Base-by-base conservation (phyloP, 352 stramenopile genomes). In the Peronospora belbahrii region DNA sequence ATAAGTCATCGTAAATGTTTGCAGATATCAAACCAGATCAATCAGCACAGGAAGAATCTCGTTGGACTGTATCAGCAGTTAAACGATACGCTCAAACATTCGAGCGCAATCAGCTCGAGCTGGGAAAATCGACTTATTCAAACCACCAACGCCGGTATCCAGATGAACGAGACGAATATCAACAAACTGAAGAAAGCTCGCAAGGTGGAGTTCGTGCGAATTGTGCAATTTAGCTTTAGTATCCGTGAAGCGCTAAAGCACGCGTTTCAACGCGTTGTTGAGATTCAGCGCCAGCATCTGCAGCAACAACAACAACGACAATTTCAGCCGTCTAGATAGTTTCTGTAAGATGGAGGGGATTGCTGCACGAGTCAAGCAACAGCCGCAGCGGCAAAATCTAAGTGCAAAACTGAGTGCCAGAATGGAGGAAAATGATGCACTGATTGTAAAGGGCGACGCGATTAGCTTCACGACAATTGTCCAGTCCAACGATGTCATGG, bases 141-240 rank as follows among this genome's bases (percentile, higher is more conserved):
- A 25, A 36, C 40, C 1, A 62, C 75, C 32, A 86, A 70, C 36
- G 23, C 48, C 3, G 53, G 55, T 4, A 80, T 90, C n/a, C 58
- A 78, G 17, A 30, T 51, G 24, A 54, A 73, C 4, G 63, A 84
- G 18, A 54, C 70, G 31, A 58, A 32, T 2, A 71, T 82, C 14
- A 43, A 39, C 19, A 42, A 59, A 7, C 62, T 67, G 8, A 70
- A 76, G 30, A 64, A 79, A n/a, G 62, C 72, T 24, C 69, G 75
- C 11, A 65, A 86, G n/a, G 65, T 67, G 20, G 75, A 86, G 47
- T 70, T 88, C 15, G 62, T 88, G 19, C 70, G 74, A 0, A 71
- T 90, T 27, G 75, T 90, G 32, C 78, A 90, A 54, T 90, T 84
- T 56, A 74, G 65, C 37, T 22, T 30, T 0, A 23, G 51, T 0